Conservation (phyloP, 2,329 filamentous ascomycete genomes). For the Microascus cirrosus region DNA sequence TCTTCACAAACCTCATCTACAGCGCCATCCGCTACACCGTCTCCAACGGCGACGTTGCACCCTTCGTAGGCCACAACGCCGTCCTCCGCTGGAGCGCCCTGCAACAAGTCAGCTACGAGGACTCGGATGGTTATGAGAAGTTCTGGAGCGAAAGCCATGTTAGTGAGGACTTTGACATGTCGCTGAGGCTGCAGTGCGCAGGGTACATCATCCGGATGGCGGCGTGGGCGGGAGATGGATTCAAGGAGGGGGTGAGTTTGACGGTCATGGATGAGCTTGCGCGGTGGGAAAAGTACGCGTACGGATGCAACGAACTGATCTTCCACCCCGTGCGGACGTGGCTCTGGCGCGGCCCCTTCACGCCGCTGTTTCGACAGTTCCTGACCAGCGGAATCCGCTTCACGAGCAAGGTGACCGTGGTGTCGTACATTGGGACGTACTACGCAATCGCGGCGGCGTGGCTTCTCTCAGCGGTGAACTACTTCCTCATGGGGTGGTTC, state of each 20-base stretch:
- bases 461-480: conserved; percentile 63
- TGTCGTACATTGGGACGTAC: conserved; percentile 67
- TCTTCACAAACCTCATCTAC: conserved; percentile 67
- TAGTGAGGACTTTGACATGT: conserved; percentile 76
- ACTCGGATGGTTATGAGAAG: conserved; percentile 63
- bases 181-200: conserved; percentile 59
- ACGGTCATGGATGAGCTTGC: conserved; percentile 78
- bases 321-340: conserved; percentile 70
- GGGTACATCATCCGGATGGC: conserved; percentile 65
- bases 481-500: conserved; percentile 67
- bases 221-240: conserved; percentile 63
- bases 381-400: conserved; percentile 62
- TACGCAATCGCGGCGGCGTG: conserved; percentile 69
- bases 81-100: conserved; percentile 66
- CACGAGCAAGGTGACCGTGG: conserved; percentile 63
- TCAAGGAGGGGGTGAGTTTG: conserved; percentile 74
- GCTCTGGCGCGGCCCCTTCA: conserved; percentile 65
- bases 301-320: conserved; percentile 70
- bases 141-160: conserved; percentile 76
- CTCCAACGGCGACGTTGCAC: conserved; percentile 64
- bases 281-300: conserved; percentile 81
- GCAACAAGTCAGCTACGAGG: conserved; percentile 60
- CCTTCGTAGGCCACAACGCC: conserved; percentile 74
- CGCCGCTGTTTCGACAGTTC: conserved; percentile 66
- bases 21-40: conserved; percentile 69